Percentiles rank a stretch among this genome's conserved stretches.
phyloP scores from a whole-genome alignment of 345 rosid genomes.

The Eutrema japonicum region DNA sequence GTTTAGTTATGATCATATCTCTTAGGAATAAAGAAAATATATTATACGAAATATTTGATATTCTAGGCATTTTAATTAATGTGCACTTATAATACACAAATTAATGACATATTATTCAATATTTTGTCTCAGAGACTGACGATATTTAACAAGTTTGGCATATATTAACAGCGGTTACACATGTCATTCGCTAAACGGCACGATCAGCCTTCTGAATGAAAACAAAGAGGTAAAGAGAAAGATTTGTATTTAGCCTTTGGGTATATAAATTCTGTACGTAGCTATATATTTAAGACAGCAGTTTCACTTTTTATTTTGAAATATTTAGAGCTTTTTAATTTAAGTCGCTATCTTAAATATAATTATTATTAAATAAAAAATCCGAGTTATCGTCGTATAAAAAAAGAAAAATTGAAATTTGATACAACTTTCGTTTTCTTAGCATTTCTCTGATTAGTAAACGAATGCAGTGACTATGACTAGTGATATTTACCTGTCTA shows the following conservation, averaged over 20 bases:
- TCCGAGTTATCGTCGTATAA: neutral
- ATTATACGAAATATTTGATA: no score
- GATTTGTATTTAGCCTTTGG: neutral
- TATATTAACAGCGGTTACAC: neutral
- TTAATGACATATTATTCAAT: no score
- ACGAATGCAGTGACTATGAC: conserved; percentile 16
- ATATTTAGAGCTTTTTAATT: neutral
- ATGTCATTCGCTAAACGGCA: neutral
- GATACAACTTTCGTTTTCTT: neutral
- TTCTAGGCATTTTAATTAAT: no score
- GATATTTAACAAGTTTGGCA: no score
- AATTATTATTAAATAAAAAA: no score
- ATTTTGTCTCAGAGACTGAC: no score
- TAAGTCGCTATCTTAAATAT: neutral
- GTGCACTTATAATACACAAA: no score
- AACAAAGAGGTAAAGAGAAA: neutral
- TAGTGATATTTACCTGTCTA: conserved; percentile 28
- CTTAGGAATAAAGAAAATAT: no score
- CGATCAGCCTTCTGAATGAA: neutral
- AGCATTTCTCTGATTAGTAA: conserved; percentile 4
- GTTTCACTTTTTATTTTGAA: neutral
- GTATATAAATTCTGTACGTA: neutral
- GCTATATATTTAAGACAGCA: neutral
- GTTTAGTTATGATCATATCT: no score
- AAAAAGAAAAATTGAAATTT: neutral